phyloP scores from a whole-genome alignment of 805 yeast species.

The Yamadazyma nakazawae region DNA sequence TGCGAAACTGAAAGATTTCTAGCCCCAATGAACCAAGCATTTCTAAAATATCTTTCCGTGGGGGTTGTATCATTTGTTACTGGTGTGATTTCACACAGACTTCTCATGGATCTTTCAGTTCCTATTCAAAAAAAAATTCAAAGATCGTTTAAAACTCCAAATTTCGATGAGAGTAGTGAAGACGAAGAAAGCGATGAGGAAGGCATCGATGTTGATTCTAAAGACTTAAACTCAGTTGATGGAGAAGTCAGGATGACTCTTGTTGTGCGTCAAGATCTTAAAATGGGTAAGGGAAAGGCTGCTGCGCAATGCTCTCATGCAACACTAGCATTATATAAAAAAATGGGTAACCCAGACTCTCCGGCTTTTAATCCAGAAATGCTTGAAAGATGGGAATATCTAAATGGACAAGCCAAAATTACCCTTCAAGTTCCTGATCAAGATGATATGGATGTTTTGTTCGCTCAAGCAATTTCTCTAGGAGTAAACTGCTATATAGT shows the following conservation, averaged over 20 bases:
- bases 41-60: neutral
- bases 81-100: conserved; percentile 29
- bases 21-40: conserved; percentile 3
- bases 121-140: no score
- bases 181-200: conserved; percentile 47
- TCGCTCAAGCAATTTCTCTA: conserved; percentile 74
- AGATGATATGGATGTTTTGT: conserved; percentile 71
- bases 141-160: neutral
- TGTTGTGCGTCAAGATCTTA: conserved; percentile 81
- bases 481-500: conserved; percentile 79
- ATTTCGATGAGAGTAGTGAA: neutral
- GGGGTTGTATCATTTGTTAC: conserved; percentile 24
- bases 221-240: conserved; percentile 58
- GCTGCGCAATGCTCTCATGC: conserved; percentile 99
- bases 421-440: conserved; percentile 70
- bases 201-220: conserved; percentile 55
- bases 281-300: conserved; percentile 91
- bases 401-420: conserved; percentile 89
- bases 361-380: conserved; percentile 58
- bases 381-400: conserved; percentile 71
- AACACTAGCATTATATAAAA: conserved; percentile 83
- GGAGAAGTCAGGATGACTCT: conserved; percentile 87
- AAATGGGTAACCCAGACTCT: conserved; percentile 51
- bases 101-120: conserved; percentile 10
- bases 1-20: neutral